phyloP scores from a whole-genome alignment of 805 yeast genomes.

The Metschnikowia lachancei region DNA sequence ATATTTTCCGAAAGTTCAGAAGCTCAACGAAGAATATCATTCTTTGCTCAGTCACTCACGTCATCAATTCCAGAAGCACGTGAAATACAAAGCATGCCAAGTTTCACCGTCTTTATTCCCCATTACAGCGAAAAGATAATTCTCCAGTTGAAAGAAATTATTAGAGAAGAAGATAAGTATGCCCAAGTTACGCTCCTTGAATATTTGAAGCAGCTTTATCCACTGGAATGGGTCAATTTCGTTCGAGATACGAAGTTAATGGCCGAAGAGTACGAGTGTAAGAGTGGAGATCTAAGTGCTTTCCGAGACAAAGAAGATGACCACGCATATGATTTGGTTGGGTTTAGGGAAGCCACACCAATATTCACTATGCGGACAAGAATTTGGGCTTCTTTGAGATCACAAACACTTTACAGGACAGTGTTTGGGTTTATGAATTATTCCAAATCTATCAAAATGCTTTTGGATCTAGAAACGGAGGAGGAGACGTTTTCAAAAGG shows the following conservation, averaged over 20 bases:
- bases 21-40: slow-evolving; percentile 79
- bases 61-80: slow-evolving; percentile 79
- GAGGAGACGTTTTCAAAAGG: slow-evolving; percentile 34
- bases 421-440: slow-evolving; percentile 98
- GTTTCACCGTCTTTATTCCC: slow-evolving; percentile 70
- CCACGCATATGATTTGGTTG: slow-evolving; percentile 91
- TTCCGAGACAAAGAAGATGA: slow-evolving; percentile 43
- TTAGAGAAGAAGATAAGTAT: slow-evolving; percentile 95
- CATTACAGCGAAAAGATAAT: slow-evolving; percentile 94
- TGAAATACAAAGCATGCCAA: slow-evolving; percentile 17
- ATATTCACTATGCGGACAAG: slow-evolving; percentile 94
- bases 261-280: slow-evolving; percentile 65
- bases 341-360: slow-evolving; percentile 96
- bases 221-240: slow-evolving; percentile 96
- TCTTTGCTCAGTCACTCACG: slow-evolving; percentile 85
- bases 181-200: slow-evolving; percentile 92
- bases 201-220: slow-evolving; percentile 91
- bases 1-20: slow-evolving; percentile 64
- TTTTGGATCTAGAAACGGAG: slow-evolving; percentile 93
- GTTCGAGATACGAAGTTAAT: slow-evolving; percentile 93
- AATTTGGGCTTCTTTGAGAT: slow-evolving; percentile 97
- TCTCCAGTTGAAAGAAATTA: slow-evolving; percentile 90
- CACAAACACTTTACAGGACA: slow-evolving; percentile 95
- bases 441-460: slow-evolving; percentile 89
- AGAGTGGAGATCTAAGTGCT: slow-evolving; percentile 14